Evolutionary conservation across 768 basidiomycete species (phyloP), one percentile per base, ranked within the genome.

Genomic region (Trametes elegans): DNA sequence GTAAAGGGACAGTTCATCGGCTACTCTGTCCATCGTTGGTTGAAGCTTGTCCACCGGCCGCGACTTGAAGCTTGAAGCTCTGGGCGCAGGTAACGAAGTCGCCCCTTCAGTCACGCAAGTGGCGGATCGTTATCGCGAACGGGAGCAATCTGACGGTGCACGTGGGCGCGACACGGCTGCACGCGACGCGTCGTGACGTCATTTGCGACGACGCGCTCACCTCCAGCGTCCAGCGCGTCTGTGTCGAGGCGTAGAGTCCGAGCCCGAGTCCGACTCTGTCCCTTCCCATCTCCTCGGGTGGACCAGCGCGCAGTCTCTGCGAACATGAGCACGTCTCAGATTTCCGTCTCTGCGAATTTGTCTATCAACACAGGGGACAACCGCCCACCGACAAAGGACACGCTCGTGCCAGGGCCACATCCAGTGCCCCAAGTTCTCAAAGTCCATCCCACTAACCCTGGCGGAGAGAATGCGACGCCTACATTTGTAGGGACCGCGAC

Each of bases 1-100:
- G 42, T 66, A 64, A 5, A 64, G 53, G 3, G 78, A 78, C 1
- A 79, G 71, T 8, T 76, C 66, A 16, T 59, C 60, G 39, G 76
- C 74, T 49, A 71, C 62, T 29, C 61, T 59, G 24, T 80, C 74
- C 80, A 80, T 79, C 21, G 32, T 42, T 34, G 42, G 36, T 18
- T 23, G 39, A 26, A 14, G 35, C 10, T 35, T n/a, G n/a, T n/a
- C n/a, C n/a, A n/a, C n/a, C n/a, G n/a, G n/a, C n/a, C n/a, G n/a
- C n/a, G n/a, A n/a, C n/a, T n/a, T n/a, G n/a, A n/a, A n/a, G n/a
- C n/a, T n/a, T n/a, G n/a, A n/a, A n/a, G n/a, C n/a, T n/a, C n/a
- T n/a, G n/a, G n/a, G n/a, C n/a, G n/a, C n/a, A n/a, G n/a, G n/a
- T n/a, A n/a, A n/a, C n/a, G n/a, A n/a, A n/a, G n/a, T n/a, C n/a